Conservation (phyloP, 2,329 filamentous ascomycete genomes). For the Periconia sp. region DNA sequence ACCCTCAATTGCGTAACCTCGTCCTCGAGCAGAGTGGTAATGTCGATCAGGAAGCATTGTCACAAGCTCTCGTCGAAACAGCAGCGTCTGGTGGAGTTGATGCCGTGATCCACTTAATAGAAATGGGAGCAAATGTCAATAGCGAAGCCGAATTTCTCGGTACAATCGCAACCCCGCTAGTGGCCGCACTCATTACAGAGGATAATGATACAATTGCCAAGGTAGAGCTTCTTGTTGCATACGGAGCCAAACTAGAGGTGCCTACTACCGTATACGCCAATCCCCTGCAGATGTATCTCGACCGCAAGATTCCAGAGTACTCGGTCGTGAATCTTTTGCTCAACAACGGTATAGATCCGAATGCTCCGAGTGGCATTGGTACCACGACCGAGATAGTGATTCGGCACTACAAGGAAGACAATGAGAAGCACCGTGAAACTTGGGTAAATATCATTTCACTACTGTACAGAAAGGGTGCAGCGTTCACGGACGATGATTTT, state of each 20-base stretch:
- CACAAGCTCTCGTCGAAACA: background rate
- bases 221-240: background rate
- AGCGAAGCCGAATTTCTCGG: background rate
- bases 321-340: background rate
- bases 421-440: background rate
- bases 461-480: background rate
- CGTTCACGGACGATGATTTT: background rate
- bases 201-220: background rate
- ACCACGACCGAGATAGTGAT: background rate
- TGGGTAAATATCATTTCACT: background rate
- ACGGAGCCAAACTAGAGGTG: constrained; percentile 1
- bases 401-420: background rate
- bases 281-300: constrained; percentile 3
- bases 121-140: background rate
- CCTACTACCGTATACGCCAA: constrained; percentile 3
- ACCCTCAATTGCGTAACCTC: background rate
- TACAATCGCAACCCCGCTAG: background rate
- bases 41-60: background rate
- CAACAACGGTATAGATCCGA: background rate
- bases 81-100: background rate
- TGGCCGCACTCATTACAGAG: background rate
- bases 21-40: background rate
- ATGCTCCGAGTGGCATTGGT: background rate
- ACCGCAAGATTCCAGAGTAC: background rate
- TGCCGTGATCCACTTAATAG: background rate